Evolutionary conservation across 495 filamentous ascomycete species (phyloP).

Genomic region (Niebla homalea): DNA sequence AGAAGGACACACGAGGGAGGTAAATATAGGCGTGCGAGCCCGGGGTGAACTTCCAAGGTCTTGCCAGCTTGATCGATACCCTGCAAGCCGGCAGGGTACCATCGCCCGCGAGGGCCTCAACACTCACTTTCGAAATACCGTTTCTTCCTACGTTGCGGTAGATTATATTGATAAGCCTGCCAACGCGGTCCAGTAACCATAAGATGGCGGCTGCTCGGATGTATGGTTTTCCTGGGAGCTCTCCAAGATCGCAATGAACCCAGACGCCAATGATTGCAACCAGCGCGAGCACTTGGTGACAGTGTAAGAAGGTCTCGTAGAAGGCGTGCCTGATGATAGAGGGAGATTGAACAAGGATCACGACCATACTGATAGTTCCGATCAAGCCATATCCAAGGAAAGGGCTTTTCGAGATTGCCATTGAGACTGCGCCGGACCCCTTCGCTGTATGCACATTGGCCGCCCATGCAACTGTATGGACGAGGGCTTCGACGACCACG

Average conservation of each 20-base stretch:
- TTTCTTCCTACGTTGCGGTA: slow-evolving; percentile 46
- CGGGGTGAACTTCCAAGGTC: slow-evolving; percentile 57
- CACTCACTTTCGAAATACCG: slow-evolving; percentile 29
- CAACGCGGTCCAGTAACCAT: slow-evolving; percentile 51
- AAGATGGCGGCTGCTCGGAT: slow-evolving; percentile 44
- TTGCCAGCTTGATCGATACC: slow-evolving; percentile 62
- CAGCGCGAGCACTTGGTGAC: slow-evolving; percentile 60
- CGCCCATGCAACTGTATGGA: slow-evolving; percentile 62
- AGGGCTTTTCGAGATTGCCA: slow-evolving; percentile 46
- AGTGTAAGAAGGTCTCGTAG: slow-evolving; percentile 72
- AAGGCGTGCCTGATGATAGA: slow-evolving; percentile 76
- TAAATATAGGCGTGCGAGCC: slow-evolving; percentile 76
- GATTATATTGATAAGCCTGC: slow-evolving; percentile 37
- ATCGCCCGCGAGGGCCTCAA: slow-evolving; percentile 40
- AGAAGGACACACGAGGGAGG: slow-evolving; percentile 59
- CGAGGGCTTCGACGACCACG: slow-evolving; percentile 59
- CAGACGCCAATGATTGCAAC: slow-evolving; percentile 54
- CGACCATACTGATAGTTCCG: slow-evolving; percentile 43
- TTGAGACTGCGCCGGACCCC: slow-evolving; percentile 38
- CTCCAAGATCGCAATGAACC: slow-evolving; percentile 50
- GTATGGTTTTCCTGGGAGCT: slow-evolving; percentile 49
- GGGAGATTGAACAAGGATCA: slow-evolving; percentile 55
- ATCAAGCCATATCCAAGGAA: slow-evolving; percentile 42
- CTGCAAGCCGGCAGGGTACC: slow-evolving; percentile 26
- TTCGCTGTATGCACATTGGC: slow-evolving; percentile 34